Evolutionary conservation across 768 basidiomycete species (phyloP).

Genomic region (Boletus patriciae): DNA sequence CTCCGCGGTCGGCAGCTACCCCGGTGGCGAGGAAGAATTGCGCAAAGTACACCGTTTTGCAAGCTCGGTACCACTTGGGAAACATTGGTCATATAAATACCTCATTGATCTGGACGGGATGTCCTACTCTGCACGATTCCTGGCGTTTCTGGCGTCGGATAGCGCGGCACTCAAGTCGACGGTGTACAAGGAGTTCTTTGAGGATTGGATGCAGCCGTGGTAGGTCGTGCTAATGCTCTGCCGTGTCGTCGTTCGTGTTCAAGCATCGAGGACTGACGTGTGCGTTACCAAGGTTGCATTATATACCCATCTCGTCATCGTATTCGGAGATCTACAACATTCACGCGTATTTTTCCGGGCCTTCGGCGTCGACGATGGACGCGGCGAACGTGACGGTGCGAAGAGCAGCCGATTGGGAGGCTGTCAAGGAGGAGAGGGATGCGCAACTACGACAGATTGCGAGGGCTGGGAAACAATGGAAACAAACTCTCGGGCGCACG

Average conservation of each 20-base stretch:
- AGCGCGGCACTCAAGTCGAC: conserved; percentile 89
- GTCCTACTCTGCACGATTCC: conserved; percentile 90
- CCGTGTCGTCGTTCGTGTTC: background rate
- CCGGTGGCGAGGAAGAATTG: conserved; percentile 70
- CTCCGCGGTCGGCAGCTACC: conserved; percentile 72
- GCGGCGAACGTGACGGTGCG: conserved; percentile 50
- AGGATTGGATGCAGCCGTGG: conserved; percentile 93
- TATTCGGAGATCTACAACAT: conserved; percentile 95
- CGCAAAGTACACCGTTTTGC: conserved; percentile 65
- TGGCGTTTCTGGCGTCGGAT: conserved; percentile 82
- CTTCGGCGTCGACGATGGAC: conserved; percentile 57
- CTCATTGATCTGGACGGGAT: conserved; percentile 92
- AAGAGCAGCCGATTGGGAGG: conserved; percentile 31
- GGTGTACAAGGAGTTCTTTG: conserved; percentile 88
- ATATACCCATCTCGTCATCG: conserved; percentile 82
- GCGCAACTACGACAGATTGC: conserved; percentile 77
- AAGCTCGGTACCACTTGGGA: conserved; percentile 75
- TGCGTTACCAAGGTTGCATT: conserved; percentile 74
- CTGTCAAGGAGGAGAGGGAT: conserved; percentile 58
- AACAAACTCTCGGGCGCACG: conserved; percentile 73
- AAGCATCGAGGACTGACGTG: background rate
- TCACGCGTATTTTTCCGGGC: conserved; percentile 89
- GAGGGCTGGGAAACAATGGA: conserved; percentile 91
- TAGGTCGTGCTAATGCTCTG: conserved; percentile 28
- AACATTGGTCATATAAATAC: conserved; percentile 93